Percentiles rank a stretch among this genome's conserved stretches.
Evolutionary conservation across 2,329 filamentous ascomycete species (phyloP).

Genomic region (Daldinia sp.): DNA sequence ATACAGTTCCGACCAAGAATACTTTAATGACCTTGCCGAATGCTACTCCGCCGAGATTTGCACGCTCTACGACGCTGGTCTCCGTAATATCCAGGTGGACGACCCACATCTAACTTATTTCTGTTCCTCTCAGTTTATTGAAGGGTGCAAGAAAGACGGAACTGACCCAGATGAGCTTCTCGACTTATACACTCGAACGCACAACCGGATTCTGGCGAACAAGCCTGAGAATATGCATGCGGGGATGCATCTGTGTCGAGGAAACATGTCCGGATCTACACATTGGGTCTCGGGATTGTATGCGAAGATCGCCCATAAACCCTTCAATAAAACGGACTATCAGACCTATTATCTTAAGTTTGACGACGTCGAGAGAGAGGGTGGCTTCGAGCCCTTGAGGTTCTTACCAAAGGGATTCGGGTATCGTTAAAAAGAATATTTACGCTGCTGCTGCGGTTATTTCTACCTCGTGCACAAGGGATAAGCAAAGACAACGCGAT

Average conservation of each 20-base stretch:
- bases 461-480: conserved; percentile 63
- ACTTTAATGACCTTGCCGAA: conserved; percentile 62
- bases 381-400: conserved; percentile 59
- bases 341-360: conserved; percentile 63
- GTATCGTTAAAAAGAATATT: conserved; percentile 54
- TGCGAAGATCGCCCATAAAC: conserved; percentile 58
- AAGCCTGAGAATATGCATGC: conserved; percentile 66
- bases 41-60: conserved; percentile 61
- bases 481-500: conserved; percentile 63
- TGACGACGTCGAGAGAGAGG: conserved; percentile 57
- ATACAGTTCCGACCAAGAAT: conserved; percentile 60
- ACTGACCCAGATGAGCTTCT: conserved; percentile 62
- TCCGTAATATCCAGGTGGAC: conserved; percentile 63
- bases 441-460: conserved; percentile 62
- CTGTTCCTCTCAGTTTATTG: conserved; percentile 64
- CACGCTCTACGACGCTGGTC: conserved; percentile 61
- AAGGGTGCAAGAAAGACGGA: conserved; percentile 63
- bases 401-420: conserved; percentile 54
- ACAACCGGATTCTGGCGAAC: conserved; percentile 65
- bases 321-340: conserved; percentile 58
- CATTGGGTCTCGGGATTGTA: conserved; percentile 62
- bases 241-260: conserved; percentile 68
- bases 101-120: conserved; percentile 66
- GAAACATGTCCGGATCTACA: conserved; percentile 57
- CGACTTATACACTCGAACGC: conserved; percentile 68